A percentile compares a stretch with the other conserved stretches of the same genome.
Evolutionary conservation across 768 basidiomycete genomes (phyloP).

Genomic region (Auricularia sp.): DNA sequence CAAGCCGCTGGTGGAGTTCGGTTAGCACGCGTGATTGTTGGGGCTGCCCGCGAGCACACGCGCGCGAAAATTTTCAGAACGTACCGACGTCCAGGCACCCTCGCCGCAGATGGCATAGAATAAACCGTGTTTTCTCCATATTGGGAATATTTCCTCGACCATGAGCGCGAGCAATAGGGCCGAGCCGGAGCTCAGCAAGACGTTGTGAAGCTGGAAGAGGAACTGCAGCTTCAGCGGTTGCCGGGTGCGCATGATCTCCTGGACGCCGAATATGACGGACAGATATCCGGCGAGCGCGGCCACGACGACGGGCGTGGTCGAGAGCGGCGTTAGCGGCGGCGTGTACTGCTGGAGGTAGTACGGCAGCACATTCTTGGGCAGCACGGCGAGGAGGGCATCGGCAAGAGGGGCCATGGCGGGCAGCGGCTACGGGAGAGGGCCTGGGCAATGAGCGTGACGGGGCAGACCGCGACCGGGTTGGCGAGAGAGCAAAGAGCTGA

Average conservation of each 20-base stretch:
- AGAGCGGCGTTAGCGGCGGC: conserved; percentile 68
- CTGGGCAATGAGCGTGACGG: conserved; percentile 1
- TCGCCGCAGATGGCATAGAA: conserved; percentile 72
- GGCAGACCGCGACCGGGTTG: not conserved
- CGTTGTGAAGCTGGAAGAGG: conserved; percentile 86
- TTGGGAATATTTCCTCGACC: conserved; percentile 83
- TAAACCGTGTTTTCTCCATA: conserved; percentile 58
- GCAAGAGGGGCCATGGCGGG: conserved; percentile 59
- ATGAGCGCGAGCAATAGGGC: conserved; percentile 78
- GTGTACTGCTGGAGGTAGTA: conserved; percentile 48
- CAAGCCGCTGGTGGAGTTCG: conserved; percentile 50
- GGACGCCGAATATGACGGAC: conserved; percentile 75
- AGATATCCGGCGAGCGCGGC: conserved; percentile 72
- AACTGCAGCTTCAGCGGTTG: conserved; percentile 65
- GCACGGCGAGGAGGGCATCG: conserved; percentile 51
- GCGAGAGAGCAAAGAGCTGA: not conserved
- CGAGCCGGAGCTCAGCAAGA: conserved; percentile 77
- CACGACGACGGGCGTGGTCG: conserved; percentile 61
- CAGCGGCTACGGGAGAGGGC: not conserved
- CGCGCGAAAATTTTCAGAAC: conserved; percentile 20
- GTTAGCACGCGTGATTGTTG: too few relatives aligned
- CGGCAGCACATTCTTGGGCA: conserved; percentile 42
- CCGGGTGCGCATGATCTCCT: conserved; percentile 72
- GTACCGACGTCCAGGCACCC: conserved; percentile 77
- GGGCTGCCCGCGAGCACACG: too few relatives aligned